These are phyloP conservation scores for Candida nemodendra DNA, from an alignment of 805 yeast genomes.

Conservation along the genomic window DNA sequence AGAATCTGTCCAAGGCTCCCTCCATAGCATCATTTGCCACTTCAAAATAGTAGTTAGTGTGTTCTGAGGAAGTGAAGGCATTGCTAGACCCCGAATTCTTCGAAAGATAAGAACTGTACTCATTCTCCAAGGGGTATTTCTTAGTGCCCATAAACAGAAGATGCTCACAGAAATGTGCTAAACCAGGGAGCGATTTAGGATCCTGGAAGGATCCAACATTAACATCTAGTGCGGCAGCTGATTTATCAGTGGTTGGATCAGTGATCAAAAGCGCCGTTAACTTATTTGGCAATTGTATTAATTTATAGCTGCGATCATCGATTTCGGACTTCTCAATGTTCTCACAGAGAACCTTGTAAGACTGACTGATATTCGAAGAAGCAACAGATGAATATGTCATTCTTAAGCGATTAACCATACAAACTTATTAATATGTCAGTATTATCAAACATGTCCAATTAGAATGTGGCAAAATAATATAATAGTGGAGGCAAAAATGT, in stretches of 20 bases:
- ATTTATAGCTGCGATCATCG: slow-evolving; percentile 77
- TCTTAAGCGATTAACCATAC: too few species aligned
- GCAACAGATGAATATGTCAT: background rate
- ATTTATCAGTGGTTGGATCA: slow-evolving; percentile 68
- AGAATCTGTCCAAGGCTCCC: slow-evolving; percentile 89
- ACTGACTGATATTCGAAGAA: background rate
- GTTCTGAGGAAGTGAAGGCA: slow-evolving; percentile 87
- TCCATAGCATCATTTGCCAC: slow-evolving; percentile 70
- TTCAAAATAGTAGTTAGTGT: slow-evolving; percentile 90
- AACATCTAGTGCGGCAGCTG: slow-evolving; percentile 80
- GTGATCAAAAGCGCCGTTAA: slow-evolving; percentile 62
- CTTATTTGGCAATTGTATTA: slow-evolving; percentile 57
- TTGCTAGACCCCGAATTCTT: slow-evolving; percentile 87
- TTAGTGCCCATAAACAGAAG: slow-evolving; percentile 76
- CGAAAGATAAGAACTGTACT: slow-evolving; percentile 68
- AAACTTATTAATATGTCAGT: too few species aligned
- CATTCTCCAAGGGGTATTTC: slow-evolving; percentile 74
- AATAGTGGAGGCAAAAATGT: too few species aligned
- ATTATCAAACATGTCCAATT: too few species aligned
- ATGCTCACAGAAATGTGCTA: slow-evolving; percentile 79
- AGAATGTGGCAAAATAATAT: too few species aligned
- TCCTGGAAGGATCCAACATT: slow-evolving; percentile 76
- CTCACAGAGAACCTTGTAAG: slow-evolving; percentile 19
- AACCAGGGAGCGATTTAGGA: slow-evolving; percentile 60
- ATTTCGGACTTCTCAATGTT: slow-evolving; percentile 42